Percentiles rank a stretch among this genome's conserved stretches.
phyloP scores from a whole-genome alignment of 371 early-diverging fungal species.

The Chytridium lagenaria region DNA sequence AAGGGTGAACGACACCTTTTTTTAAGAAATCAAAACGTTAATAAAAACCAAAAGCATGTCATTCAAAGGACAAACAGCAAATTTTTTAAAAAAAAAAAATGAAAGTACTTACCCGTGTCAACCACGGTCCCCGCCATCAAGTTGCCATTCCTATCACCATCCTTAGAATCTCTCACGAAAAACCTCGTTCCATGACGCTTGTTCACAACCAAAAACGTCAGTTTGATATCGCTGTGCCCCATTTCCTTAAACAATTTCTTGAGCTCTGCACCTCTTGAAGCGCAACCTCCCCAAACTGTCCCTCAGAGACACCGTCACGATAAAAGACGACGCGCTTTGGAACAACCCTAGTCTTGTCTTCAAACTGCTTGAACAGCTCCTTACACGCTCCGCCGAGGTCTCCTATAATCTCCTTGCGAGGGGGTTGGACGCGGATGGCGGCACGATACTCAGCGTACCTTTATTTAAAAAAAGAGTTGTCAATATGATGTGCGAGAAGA shows the following conservation, averaged over 20 bases:
- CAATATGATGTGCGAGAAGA: background rate
- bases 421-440: conserved; percentile 49
- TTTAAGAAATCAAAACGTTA: background rate
- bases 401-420: conserved; percentile 59
- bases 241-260: conserved; percentile 39
- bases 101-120: conserved; percentile 47
- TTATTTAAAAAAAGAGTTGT: background rate
- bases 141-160: conserved; percentile 62
- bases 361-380: conserved; percentile 38
- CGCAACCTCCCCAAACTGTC: conserved; percentile 65
- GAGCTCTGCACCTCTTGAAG: conserved; percentile 55
- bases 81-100: conserved; percentile 79
- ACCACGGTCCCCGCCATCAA: conserved; percentile 66
- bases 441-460: conserved; percentile 36
- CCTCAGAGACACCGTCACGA: conserved; percentile 75
- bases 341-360: conserved; percentile 39
- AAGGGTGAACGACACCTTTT: background rate
- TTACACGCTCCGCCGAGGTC: conserved; percentile 52
- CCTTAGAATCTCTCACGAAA: no score
- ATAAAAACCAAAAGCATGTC: background rate
- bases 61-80: conserved; percentile 37
- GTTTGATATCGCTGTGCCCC: conserved; percentile 40
- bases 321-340: conserved; percentile 68
- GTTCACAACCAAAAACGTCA: conserved; percentile 73
- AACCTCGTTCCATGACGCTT: conserved; percentile 73